Conservation (phyloP, 2,329 filamentous ascomycete genomes). For the Blastomyces parvus region DNA sequence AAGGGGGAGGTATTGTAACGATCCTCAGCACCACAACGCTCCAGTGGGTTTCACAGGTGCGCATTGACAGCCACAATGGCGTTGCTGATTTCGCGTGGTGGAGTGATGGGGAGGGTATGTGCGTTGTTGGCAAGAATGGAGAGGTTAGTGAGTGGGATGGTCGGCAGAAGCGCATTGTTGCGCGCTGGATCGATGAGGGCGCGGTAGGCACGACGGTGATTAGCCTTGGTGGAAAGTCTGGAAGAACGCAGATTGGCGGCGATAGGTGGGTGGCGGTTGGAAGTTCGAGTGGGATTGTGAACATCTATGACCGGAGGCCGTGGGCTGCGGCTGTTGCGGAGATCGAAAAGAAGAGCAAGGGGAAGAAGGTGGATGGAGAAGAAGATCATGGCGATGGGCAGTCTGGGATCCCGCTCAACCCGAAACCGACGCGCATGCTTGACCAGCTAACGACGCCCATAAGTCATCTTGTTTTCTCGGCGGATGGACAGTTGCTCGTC, state of each 20-base stretch:
- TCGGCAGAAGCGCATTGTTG: constrained; percentile 57
- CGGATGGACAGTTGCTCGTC: constrained; percentile 79
- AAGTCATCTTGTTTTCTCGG: constrained; percentile 68
- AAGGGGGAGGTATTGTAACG: constrained; percentile 82
- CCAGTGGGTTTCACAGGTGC: constrained; percentile 78
- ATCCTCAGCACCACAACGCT: constrained; percentile 68
- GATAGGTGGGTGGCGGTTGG: constrained; percentile 87
- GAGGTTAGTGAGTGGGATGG: constrained; percentile 86
- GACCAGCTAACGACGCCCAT: constrained; percentile 84
- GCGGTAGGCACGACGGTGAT: constrained; percentile 77
- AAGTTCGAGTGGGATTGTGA: constrained; percentile 77
- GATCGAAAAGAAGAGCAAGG: constrained; percentile 26
- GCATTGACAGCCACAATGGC: constrained; percentile 71
- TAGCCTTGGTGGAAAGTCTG: constrained; percentile 52
- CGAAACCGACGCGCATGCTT: constrained; percentile 62
- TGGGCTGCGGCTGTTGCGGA: constrained; percentile 41
- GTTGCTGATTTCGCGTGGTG: constrained; percentile 93
- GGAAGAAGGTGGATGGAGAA: constrained; percentile 1
- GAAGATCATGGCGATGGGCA: constrained; percentile 22
- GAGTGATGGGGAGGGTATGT: constrained; percentile 70
- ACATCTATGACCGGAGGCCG: constrained; percentile 75
- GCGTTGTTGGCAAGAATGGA: constrained; percentile 74
- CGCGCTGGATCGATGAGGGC: constrained; percentile 82
- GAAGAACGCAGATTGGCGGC: constrained; percentile 47
- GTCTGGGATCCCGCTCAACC: constrained; percentile 52